phyloP scores from a whole-genome alignment of 306 rosid genomes.

The Amphicarpaea edgeworthii region DNA sequence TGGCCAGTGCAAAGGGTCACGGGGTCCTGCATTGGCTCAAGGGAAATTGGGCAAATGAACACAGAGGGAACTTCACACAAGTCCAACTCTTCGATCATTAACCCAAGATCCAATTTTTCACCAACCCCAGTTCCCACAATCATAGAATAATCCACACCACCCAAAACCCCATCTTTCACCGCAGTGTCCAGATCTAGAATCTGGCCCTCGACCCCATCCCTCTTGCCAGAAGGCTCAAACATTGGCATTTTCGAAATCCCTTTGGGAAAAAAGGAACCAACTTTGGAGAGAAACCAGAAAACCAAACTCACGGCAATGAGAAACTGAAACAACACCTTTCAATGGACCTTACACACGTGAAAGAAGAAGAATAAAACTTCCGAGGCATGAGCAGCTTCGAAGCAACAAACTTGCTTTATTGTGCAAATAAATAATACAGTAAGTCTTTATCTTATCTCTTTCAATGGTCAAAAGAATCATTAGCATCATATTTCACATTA shows the following conservation, averaged over 20 bases:
- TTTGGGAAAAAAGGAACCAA: not conserved
- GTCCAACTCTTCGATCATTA: constrained; percentile 64
- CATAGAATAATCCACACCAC: constrained; percentile 55
- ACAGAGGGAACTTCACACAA: constrained; percentile 69
- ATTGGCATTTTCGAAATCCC: constrained; percentile 57
- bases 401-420: constrained; percentile 21
- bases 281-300: constrained; percentile 2
- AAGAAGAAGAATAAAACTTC: not conserved
- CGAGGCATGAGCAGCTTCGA: not conserved
- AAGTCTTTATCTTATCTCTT: constrained; percentile 6
- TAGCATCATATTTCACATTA: constrained; percentile 19
- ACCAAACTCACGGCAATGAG: not conserved
- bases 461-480: constrained; percentile 25
- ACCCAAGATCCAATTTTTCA: constrained; percentile 68
- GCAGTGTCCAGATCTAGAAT: constrained; percentile 76
- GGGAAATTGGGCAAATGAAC: constrained; percentile 77
- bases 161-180: constrained; percentile 66
- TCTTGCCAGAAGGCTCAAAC: constrained; percentile 55
- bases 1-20: constrained; percentile 83
- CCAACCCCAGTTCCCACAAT: constrained; percentile 48
- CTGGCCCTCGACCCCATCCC: constrained; percentile 63
- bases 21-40: constrained; percentile 82
- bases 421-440: too few species aligned
- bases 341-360: not conserved
- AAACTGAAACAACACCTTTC: not conserved